A percentile compares a stretch with the other conserved stretches of the same genome.
These are phyloP conservation scores for Penstemon newberryi DNA, from an alignment of 257 asterid genomes.

Conservation along the genomic window DNA sequence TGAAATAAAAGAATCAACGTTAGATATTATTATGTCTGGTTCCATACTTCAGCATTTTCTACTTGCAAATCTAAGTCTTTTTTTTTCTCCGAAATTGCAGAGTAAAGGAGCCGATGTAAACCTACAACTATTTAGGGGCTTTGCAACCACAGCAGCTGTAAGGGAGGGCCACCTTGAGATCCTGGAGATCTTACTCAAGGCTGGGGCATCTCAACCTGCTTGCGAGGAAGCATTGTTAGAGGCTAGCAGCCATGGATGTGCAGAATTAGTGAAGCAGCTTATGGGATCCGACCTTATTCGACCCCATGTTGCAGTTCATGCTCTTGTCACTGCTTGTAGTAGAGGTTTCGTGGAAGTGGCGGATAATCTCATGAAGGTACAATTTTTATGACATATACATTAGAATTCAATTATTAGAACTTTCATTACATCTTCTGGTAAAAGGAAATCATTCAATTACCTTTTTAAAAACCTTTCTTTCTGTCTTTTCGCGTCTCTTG, in stretches of 20 bases:
- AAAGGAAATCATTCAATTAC: background rate
- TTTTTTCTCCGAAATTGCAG: constrained; percentile 37
- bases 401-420: too few species aligned
- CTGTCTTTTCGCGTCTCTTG: background rate
- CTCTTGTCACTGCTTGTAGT: constrained; percentile 72
- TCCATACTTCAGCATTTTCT: constrained; percentile 1
- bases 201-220: constrained; percentile 85
- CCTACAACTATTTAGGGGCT: constrained; percentile 64
- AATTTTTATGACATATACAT: background rate
- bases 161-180: constrained; percentile 70
- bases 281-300: constrained; percentile 76
- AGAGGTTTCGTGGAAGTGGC: constrained; percentile 68
- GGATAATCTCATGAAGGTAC: constrained; percentile 62
- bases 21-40: background rate
- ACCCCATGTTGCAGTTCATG: constrained; percentile 65
- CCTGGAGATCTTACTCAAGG: constrained; percentile 63
- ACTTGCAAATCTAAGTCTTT: constrained; percentile 5
- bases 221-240: constrained; percentile 85
- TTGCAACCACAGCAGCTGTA: constrained; percentile 65
- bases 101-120: constrained; percentile 74
- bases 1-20: constrained; percentile 1
- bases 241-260: constrained; percentile 71
- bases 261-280: constrained; percentile 52
- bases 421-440: too few species aligned
- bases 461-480: background rate